Conservation (phyloP, 164 flowering plant species). For the Dillenia turbinata region DNA sequence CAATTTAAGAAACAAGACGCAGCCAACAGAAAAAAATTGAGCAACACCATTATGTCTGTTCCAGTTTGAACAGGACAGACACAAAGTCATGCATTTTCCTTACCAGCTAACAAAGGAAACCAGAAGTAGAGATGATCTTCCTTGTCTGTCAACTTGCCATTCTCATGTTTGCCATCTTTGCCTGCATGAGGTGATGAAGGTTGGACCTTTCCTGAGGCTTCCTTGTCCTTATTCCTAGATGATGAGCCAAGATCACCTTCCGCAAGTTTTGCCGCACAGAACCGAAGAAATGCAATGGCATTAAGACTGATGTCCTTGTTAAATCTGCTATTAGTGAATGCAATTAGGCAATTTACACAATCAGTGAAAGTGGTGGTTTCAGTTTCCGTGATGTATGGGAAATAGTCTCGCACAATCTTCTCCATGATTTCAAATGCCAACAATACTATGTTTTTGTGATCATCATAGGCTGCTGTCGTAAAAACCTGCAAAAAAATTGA, state of each 20-base stretch:
- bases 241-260: slow-evolving; percentile 90
- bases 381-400: slow-evolving; percentile 96
- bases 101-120: slow-evolving; percentile 98
- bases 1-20: no score
- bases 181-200: slow-evolving; percentile 41
- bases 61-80: neutral
- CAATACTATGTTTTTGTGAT: slow-evolving; percentile 92
- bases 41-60: neutral
- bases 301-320: slow-evolving; percentile 93
- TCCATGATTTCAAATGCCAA: slow-evolving; percentile 96
- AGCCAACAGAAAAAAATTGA: neutral
- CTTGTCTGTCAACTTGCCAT: slow-evolving; percentile 48
- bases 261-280: slow-evolving; percentile 94
- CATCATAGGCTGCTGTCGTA: slow-evolving; percentile 97
- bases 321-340: slow-evolving; percentile 93
- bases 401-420: slow-evolving; percentile 94
- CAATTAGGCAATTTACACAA: slow-evolving; percentile 93
- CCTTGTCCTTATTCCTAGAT: slow-evolving; percentile 56
- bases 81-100: slow-evolving; percentile 18
- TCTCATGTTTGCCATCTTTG: slow-evolving; percentile 58
- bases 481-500: slow-evolving; percentile 60
- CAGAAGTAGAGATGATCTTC: slow-evolving; percentile 89
- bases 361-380: slow-evolving; percentile 98
- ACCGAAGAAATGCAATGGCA: slow-evolving; percentile 92
- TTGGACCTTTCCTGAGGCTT: slow-evolving; percentile 39